Conservation (phyloP, 495 filamentous ascomycete species). For the Hapsidospora chrysogenum region DNA sequence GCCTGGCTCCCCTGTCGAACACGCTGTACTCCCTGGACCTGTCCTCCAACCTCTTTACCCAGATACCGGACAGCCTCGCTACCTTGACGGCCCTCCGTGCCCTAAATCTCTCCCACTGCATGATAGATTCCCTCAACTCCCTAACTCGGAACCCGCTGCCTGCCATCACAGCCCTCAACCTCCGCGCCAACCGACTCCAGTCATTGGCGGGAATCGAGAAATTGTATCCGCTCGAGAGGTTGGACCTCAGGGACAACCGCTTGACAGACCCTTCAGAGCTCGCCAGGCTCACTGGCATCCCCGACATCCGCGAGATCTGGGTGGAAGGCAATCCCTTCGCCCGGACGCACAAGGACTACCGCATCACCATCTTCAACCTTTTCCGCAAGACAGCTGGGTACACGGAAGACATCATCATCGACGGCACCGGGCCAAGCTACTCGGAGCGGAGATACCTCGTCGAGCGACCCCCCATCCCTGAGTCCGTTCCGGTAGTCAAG, state of each 20-base stretch:
- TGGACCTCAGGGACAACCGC: slow-evolving; percentile 86
- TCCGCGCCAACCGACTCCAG: slow-evolving; percentile 72
- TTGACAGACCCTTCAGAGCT: slow-evolving; percentile 81
- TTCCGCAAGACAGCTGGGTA: slow-evolving; percentile 89
- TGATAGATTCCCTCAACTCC: slow-evolving; percentile 91
- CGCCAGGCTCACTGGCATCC: slow-evolving; percentile 74
- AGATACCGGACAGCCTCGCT: slow-evolving; percentile 79
- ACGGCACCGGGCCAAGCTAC: slow-evolving; percentile 62
- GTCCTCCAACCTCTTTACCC: slow-evolving; percentile 76
- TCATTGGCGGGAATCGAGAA: slow-evolving; percentile 86
- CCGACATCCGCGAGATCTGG: slow-evolving; percentile 84
- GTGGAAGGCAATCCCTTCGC: slow-evolving; percentile 81
- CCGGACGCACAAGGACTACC: slow-evolving; percentile 69
- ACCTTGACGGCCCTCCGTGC: slow-evolving; percentile 68
- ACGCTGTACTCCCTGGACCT: slow-evolving; percentile 82
- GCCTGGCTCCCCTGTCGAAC: slow-evolving; percentile 66
- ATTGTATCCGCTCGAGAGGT: slow-evolving; percentile 68
- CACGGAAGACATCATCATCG: slow-evolving; percentile 78
- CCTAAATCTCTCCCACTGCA: slow-evolving; percentile 85
- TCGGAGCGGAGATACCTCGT: slow-evolving; percentile 69
- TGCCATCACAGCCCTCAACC: slow-evolving; percentile 83
- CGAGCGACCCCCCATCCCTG: slow-evolving; percentile 62
- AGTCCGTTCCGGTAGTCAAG: slow-evolving; percentile 61
- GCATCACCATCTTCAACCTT: slow-evolving; percentile 85
- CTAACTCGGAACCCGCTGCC: slow-evolving; percentile 74